These are phyloP conservation scores for Euphorbia pulcherrima DNA, from an alignment of 345 rosid genomes.

Conservation along the genomic window DNA sequence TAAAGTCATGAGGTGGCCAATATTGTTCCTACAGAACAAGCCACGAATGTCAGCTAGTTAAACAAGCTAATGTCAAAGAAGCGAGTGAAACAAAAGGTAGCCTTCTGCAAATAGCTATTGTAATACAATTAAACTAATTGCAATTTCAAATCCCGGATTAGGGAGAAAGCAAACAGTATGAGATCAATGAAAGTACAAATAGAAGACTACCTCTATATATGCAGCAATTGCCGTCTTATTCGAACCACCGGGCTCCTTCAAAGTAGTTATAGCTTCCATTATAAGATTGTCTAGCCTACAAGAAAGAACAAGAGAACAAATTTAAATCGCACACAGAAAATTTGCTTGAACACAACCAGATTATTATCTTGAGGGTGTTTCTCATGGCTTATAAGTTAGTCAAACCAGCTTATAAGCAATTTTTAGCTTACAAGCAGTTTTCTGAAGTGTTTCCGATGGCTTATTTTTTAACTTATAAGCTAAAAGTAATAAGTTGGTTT, in stretches of 20 bases:
- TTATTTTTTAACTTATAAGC: no score
- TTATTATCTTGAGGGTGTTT: neutral
- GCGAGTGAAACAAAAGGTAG: neutral
- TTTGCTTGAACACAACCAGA: neutral
- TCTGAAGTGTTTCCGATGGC: no score
- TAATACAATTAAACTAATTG: neutral
- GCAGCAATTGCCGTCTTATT: constrained; percentile 78
- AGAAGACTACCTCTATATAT: constrained; percentile 71
- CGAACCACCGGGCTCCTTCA: constrained; percentile 93
- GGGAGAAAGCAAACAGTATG: neutral
- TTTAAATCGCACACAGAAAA: neutral
- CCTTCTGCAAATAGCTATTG: no score
- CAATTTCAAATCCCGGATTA: neutral
- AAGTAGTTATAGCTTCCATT: constrained; percentile 73
- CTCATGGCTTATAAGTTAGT: no score
- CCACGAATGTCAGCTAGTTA: constrained; percentile 4
- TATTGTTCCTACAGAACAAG: constrained; percentile 66
- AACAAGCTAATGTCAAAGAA: constrained; percentile 2
- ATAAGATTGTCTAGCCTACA: constrained; percentile 84
- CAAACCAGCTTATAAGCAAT: no score
- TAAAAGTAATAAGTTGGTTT: no score
- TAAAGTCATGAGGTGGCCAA: constrained; percentile 88
- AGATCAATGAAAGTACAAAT: neutral
- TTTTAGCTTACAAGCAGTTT: no score
- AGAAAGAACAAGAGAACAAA: neutral